Percentiles rank a stretch among this genome's conserved stretches.
These are phyloP conservation scores for Globisporangium viniferum DNA, from an alignment of 352 stramenopile species.

Conservation along the genomic window DNA sequence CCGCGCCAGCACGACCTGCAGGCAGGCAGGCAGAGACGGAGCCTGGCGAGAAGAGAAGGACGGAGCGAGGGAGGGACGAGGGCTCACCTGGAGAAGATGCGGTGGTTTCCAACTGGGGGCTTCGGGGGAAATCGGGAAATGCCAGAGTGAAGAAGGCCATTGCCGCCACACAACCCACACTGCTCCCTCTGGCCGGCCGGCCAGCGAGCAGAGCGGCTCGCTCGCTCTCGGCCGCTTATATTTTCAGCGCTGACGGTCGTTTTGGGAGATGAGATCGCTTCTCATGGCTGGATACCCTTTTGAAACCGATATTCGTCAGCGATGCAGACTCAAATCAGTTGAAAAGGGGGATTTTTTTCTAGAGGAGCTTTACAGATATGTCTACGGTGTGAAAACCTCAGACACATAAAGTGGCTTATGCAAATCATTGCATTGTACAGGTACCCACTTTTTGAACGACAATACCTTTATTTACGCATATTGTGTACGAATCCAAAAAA, in stretches of 20 bases:
- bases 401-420: background rate
- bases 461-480: background rate
- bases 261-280: background rate
- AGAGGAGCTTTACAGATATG: background rate
- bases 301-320: background rate
- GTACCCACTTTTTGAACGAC: background rate
- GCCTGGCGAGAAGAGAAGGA: background rate
- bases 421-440: background rate
- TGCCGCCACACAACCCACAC: background rate
- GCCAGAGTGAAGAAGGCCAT: background rate
- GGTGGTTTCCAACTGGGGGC: constrained; percentile 5
- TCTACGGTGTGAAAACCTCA: background rate
- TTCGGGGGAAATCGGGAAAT: constrained; percentile 7
- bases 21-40: background rate
- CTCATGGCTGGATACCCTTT: background rate
- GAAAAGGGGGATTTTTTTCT: background rate
- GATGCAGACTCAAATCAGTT: background rate
- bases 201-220: background rate
- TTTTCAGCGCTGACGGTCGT: constrained; percentile 1
- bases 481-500: too few relatives aligned
- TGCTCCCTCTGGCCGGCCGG: too few relatives aligned
- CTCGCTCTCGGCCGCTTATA: background rate
- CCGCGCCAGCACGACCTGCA: background rate
- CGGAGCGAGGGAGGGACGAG: background rate
- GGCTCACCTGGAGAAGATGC: constrained; percentile 9